Percentiles rank a stretch among this genome's conserved stretches.
These are phyloP conservation scores for Malus fusca DNA, from an alignment of 306 rosid species.

Conservation along the genomic window DNA sequence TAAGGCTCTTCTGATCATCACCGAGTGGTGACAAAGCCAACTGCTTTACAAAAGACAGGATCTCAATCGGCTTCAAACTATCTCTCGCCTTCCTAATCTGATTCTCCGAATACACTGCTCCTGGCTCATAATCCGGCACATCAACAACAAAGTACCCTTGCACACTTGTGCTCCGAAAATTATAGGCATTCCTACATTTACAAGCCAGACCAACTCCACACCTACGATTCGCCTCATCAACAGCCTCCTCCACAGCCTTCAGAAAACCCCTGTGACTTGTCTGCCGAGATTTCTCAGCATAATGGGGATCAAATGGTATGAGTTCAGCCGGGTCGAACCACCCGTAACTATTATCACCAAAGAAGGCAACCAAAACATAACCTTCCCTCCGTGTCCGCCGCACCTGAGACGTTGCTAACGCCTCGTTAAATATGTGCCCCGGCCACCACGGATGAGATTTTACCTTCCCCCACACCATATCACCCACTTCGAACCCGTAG, in stretches of 20 bases:
- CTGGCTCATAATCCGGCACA: slow-evolving; percentile 77
- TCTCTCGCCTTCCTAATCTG: slow-evolving; percentile 63
- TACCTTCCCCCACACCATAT: slow-evolving; percentile 97
- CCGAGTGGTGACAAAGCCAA: slow-evolving; percentile 53
- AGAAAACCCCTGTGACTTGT: slow-evolving; percentile 46
- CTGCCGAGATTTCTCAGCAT: slow-evolving; percentile 72
- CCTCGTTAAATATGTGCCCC: slow-evolving; percentile 75
- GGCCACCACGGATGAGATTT: slow-evolving; percentile 99
- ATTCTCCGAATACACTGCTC: slow-evolving; percentile 53
- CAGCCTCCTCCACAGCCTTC: slow-evolving; percentile 92
- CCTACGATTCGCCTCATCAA: slow-evolving; percentile 74
- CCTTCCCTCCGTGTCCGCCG: slow-evolving; percentile 75
- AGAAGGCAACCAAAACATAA: slow-evolving; percentile 77
- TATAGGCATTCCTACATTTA: slow-evolving; percentile 59
- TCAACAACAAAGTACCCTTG: slow-evolving; percentile 66
- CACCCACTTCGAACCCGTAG: slow-evolving; percentile 72
- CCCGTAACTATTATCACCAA: slow-evolving; percentile 94
- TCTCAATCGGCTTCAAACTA: slow-evolving; percentile 47
- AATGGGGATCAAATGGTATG: slow-evolving; percentile 63
- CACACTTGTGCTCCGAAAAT: slow-evolving; percentile 42
- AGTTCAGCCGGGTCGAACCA: slow-evolving; percentile 95
- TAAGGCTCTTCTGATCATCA: slow-evolving; percentile 42
- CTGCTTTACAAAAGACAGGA: slow-evolving; percentile 59
- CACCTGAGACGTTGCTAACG: slow-evolving; percentile 62
- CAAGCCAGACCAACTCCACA: slow-evolving; percentile 64